phyloP scores from a whole-genome alignment of 2,329 filamentous ascomycete species.

The Beauveria rudraprayagi region DNA sequence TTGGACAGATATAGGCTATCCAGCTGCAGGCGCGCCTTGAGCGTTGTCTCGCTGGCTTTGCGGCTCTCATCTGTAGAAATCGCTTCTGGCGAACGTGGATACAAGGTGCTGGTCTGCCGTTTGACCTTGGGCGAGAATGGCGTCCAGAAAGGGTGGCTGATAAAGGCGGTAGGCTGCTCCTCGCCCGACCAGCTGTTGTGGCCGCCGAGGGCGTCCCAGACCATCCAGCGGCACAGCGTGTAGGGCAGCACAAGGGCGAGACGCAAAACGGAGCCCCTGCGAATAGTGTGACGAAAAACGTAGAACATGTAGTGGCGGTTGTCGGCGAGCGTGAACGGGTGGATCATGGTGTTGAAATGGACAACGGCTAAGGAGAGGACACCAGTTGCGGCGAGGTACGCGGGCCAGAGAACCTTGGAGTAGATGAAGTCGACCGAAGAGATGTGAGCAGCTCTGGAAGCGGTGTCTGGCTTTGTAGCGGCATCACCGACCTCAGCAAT shows the following conservation, averaged over 20 bases:
- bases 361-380: conserved; percentile 42
- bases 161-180: conserved; percentile 15
- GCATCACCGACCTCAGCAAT: too few relatives aligned
- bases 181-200: conserved; percentile 18
- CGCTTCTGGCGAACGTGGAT: conserved; percentile 8
- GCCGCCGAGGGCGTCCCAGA: conserved; percentile 55
- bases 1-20: conserved; percentile 22
- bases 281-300: conserved; percentile 76
- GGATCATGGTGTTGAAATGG: conserved; percentile 81
- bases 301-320: conserved; percentile 98
- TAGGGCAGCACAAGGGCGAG: conserved; percentile 66
- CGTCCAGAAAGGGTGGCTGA: conserved; percentile 23
- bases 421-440: conserved; percentile 18
- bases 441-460: conserved; percentile 8
- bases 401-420: conserved; percentile 27
- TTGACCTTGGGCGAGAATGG: not conserved
- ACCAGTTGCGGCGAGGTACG: conserved; percentile 29
- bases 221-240: conserved; percentile 58
- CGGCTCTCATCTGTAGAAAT: not conserved
- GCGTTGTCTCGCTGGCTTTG: conserved; percentile 6
- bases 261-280: conserved; percentile 53
- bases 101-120: not conserved
- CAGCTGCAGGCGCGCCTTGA: conserved; percentile 17
- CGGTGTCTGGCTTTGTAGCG: not conserved
- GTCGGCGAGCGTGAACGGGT: conserved; percentile 92